Percentiles rank a stretch among this genome's conserved stretches.
phyloP scores from a whole-genome alignment of 2,329 filamentous ascomycete species.

The Tolypocladium inflatum region DNA sequence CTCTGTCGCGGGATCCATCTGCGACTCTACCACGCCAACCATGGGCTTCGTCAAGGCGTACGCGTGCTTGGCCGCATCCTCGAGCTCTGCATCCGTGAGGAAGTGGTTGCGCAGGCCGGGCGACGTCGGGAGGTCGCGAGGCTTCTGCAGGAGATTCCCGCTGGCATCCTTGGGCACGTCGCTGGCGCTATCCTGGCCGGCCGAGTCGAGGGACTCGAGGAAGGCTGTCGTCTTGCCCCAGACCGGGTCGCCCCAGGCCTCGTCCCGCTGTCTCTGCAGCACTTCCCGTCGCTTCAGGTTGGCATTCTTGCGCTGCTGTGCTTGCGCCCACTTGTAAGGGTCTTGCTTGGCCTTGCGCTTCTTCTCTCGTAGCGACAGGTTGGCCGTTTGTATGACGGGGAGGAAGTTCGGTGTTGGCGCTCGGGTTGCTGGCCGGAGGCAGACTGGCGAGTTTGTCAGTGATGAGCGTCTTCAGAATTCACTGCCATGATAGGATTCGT shows the following conservation, averaged over 20 bases:
- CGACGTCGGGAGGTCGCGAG: constrained; percentile 35
- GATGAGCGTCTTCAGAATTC: background rate
- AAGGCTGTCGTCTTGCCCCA: constrained; percentile 74
- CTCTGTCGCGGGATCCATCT: constrained; percentile 31
- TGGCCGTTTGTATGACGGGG: constrained; percentile 55
- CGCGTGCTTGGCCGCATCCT: constrained; percentile 56
- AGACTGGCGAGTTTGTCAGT: constrained; percentile 36
- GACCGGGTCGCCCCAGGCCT: constrained; percentile 66
- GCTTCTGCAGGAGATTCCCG: constrained; percentile 29
- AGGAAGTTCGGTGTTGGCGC: constrained; percentile 40
- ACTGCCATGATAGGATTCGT: constrained; percentile 19
- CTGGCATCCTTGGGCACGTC: constrained; percentile 27
- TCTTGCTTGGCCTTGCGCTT: constrained; percentile 62
- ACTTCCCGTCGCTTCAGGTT: constrained; percentile 68
- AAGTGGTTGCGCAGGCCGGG: constrained; percentile 64
- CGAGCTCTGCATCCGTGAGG: constrained; percentile 57
- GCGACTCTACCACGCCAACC: constrained; percentile 21
- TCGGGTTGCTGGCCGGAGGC: constrained; percentile 44
- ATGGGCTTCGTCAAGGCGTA: constrained; percentile 56
- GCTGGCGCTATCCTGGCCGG: constrained; percentile 34
- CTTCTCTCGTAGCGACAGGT: constrained; percentile 51
- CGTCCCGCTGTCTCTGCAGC: constrained; percentile 55
- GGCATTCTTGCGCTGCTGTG: constrained; percentile 72
- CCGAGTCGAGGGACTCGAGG: constrained; percentile 68
- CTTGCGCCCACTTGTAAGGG: constrained; percentile 73